These are phyloP conservation scores for Cercis canadensis DNA, from an alignment of 306 rosid genomes.

Conservation along the genomic window DNA sequence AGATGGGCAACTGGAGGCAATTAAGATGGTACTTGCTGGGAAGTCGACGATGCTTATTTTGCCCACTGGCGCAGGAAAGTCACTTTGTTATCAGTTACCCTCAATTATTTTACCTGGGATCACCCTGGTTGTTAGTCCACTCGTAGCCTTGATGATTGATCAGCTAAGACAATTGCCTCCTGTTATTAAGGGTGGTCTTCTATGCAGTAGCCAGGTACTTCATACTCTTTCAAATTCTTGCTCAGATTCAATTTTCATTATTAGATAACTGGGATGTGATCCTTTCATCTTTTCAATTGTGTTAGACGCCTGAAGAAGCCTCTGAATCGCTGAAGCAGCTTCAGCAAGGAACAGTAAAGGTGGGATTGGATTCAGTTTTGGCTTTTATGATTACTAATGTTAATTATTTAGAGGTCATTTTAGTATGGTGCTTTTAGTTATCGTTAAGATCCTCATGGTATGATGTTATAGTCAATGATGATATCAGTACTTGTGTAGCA, in stretches of 20 bases:
- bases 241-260: not conserved
- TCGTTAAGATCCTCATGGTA: conserved; percentile 2
- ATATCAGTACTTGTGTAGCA: not conserved
- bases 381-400: not conserved
- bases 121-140: conserved; percentile 87
- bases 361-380: conserved; percentile 34
- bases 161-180: conserved; percentile 85
- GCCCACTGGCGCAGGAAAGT: conserved; percentile 96
- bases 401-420: conserved; percentile 12
- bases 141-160: conserved; percentile 92
- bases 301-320: conserved; percentile 72
- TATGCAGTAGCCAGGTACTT: conserved; percentile 79
- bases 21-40: conserved; percentile 74
- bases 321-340: conserved; percentile 68
- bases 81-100: conserved; percentile 89
- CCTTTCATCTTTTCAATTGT: conserved; percentile 26
- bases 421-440: conserved; percentile 19
- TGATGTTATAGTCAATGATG: not conserved
- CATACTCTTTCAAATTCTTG: conserved; percentile 21
- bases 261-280: not conserved
- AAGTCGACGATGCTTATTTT: conserved; percentile 80
- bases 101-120: conserved; percentile 81
- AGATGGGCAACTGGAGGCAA: conserved; percentile 87
- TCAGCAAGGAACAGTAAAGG: conserved; percentile 76
- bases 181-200: conserved; percentile 72